These are phyloP conservation scores for Starmerella cellae DNA, from an alignment of 805 yeast species.

Conservation along the genomic window DNA sequence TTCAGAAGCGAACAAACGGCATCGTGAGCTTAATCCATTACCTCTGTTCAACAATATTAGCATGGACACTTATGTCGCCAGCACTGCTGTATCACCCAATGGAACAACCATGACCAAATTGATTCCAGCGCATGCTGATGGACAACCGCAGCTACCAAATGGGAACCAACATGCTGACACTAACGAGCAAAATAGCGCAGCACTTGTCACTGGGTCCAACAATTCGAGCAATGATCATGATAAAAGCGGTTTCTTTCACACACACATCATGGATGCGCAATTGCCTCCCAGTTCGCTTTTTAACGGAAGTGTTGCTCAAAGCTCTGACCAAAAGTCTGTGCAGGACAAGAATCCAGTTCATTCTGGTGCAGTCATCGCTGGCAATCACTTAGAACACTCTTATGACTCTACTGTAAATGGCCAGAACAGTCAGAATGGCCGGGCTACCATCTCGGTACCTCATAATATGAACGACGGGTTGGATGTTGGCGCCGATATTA, in stretches of 20 bases:
- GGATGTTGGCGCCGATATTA: slow-evolving; percentile 17
- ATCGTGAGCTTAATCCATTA: slow-evolving; percentile 42
- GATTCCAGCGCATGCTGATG: slow-evolving; percentile 48
- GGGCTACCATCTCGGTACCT: not conserved
- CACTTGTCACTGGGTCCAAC: not conserved
- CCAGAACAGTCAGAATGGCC: not conserved
- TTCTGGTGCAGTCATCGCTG: not conserved
- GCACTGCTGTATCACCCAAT: slow-evolving; percentile 75
- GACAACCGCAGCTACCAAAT: not conserved
- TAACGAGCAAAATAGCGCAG: not conserved
- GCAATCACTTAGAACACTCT: not conserved
- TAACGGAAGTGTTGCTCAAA: not conserved
- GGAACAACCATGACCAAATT: slow-evolving; percentile 85
- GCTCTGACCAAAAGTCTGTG: not conserved
- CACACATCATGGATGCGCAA: too few relatives aligned
- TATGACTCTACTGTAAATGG: not conserved
- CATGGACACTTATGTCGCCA: slow-evolving; percentile 73
- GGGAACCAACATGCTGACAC: not conserved
- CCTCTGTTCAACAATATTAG: slow-evolving; percentile 87
- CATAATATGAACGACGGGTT: not conserved
- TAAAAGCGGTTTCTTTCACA: not conserved
- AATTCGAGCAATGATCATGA: not conserved
- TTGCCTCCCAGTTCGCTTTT: not conserved
- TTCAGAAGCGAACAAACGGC: not conserved
- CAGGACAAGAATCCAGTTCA: not conserved